Percentiles rank a stretch among this genome's conserved stretches.
Evolutionary conservation across 192 early-diverging fungal species (phyloP).

Genomic region (Coemansia sp.): DNA sequence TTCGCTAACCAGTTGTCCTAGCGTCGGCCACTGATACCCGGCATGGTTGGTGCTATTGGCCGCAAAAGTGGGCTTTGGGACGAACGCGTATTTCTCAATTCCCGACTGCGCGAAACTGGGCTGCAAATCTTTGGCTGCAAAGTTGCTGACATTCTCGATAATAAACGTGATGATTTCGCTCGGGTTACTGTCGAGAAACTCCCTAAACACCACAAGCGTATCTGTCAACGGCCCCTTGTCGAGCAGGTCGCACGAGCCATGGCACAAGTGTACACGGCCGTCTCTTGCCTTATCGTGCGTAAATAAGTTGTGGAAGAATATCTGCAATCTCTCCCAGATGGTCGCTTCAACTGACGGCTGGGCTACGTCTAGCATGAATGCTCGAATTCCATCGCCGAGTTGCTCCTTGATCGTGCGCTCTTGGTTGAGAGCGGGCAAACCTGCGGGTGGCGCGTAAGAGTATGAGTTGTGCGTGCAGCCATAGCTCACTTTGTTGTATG

Average conservation of each 20-base stretch:
- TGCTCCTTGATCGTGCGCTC: conserved; percentile 64
- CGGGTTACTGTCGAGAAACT: conserved; percentile 69
- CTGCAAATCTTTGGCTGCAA: conserved; percentile 55
- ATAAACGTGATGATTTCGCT: conserved; percentile 79
- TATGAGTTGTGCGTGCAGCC: conserved; percentile 78
- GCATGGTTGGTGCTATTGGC: not conserved
- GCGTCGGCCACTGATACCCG: conserved; percentile 69
- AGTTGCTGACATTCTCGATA: conserved; percentile 66
- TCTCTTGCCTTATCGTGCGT: not conserved
- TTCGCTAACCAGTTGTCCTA: conserved; percentile 61
- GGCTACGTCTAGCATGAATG: conserved; percentile 70
- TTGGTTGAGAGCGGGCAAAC: conserved; percentile 63
- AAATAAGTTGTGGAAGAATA: not conserved
- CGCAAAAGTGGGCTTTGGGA: conserved; percentile 36
- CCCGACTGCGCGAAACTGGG: conserved; percentile 59
- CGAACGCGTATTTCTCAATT: conserved; percentile 52
- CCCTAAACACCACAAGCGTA: conserved; percentile 57
- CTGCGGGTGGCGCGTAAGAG: conserved; percentile 52
- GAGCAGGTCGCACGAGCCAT: conserved; percentile 64
- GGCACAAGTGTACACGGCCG: conserved; percentile 63
- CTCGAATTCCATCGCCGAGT: conserved; percentile 75
- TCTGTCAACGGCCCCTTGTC: conserved; percentile 64
- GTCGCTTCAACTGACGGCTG: not conserved
- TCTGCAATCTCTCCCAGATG: not conserved
- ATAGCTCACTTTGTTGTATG: conserved; percentile 68